Conservation (phyloP, 768 basidiomycete genomes). For the Macrolepiota dolichaula region DNA sequence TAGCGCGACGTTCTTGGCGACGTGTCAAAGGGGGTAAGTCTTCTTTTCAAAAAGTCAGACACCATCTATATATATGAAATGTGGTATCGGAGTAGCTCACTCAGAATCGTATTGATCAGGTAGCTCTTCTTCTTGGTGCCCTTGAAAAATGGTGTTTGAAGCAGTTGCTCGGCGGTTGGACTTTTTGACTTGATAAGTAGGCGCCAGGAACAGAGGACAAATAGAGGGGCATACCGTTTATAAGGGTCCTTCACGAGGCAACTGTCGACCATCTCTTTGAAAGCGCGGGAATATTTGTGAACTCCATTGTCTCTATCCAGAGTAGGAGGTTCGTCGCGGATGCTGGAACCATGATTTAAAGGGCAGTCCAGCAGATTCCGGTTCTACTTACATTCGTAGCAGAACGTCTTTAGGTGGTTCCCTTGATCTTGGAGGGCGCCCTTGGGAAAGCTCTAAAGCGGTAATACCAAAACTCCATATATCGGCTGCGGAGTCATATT, state of each 20-base stretch:
- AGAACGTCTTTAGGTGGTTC: slow-evolving; percentile 73
- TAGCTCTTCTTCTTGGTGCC: slow-evolving; percentile 74
- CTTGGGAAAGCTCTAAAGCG: slow-evolving; percentile 85
- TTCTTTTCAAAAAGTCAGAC: slow-evolving; percentile 27
- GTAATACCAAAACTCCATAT: slow-evolving; percentile 98
- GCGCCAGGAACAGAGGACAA: not conserved
- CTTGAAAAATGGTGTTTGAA: slow-evolving; percentile 78
- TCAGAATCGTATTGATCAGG: slow-evolving; percentile 73
- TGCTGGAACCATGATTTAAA: slow-evolving; percentile 33
- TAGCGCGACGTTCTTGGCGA: slow-evolving; percentile 66
- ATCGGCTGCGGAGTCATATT: slow-evolving; percentile 85
- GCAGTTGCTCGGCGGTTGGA: slow-evolving; percentile 74
- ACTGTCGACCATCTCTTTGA: slow-evolving; percentile 79
- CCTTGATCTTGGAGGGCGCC: slow-evolving; percentile 80
- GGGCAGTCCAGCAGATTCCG: not conserved
- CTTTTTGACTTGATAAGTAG: slow-evolving; percentile 29
- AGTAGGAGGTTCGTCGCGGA: slow-evolving; percentile 75
- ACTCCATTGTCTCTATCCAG: slow-evolving; percentile 70
- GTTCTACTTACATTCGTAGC: slow-evolving; percentile 53
- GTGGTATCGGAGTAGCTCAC: slow-evolving; percentile 25
- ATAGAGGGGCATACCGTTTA: slow-evolving; percentile 48
- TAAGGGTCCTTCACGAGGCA: slow-evolving; percentile 86
- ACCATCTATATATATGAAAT: not conserved
- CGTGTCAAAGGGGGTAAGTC: slow-evolving; percentile 70
- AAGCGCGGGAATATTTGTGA: slow-evolving; percentile 73